Evolutionary conservation across 164 flowering plant genomes (phyloP).

Genomic region (Amborella trichopoda): DNA sequence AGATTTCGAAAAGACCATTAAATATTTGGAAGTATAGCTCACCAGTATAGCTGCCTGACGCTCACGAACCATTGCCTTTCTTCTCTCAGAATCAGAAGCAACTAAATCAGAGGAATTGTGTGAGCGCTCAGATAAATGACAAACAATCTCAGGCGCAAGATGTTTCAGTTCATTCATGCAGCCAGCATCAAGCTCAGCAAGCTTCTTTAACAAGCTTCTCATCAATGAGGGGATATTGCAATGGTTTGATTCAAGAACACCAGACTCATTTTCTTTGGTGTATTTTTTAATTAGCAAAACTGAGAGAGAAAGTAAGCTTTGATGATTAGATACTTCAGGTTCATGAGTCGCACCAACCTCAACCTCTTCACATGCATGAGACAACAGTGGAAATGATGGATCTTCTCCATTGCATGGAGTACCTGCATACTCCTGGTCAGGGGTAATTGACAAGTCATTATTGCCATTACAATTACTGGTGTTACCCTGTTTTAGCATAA

Average conservation of each 20-base stretch:
- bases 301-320: conserved; percentile 71
- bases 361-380: conserved; percentile 53
- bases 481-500: conserved; percentile 19
- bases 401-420: conserved; percentile 15
- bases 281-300: conserved; percentile 59
- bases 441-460: conserved; percentile 3
- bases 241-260: conserved; percentile 37
- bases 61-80: conserved; percentile 74
- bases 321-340: conserved; percentile 20
- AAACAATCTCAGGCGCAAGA: conserved; percentile 66
- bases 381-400: conserved; percentile 35
- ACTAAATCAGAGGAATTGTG: conserved; percentile 10
- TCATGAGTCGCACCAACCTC: conserved; percentile 15
- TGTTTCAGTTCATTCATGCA: conserved; percentile 44
- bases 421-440: conserved; percentile 6
- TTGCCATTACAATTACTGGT: not conserved
- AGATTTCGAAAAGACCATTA: not conserved
- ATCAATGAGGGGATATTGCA: conserved; percentile 46
- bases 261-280: conserved; percentile 26
- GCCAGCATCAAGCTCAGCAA: conserved; percentile 52
- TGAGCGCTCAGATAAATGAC: conserved; percentile 12
- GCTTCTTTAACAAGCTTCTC: conserved; percentile 46
- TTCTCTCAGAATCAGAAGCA: conserved; percentile 52
- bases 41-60: conserved; percentile 93
- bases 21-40: conserved; percentile 19